Base-by-base conservation (phyloP, 768 basidiomycete genomes). In the Tephrocybe sp. region DNA sequence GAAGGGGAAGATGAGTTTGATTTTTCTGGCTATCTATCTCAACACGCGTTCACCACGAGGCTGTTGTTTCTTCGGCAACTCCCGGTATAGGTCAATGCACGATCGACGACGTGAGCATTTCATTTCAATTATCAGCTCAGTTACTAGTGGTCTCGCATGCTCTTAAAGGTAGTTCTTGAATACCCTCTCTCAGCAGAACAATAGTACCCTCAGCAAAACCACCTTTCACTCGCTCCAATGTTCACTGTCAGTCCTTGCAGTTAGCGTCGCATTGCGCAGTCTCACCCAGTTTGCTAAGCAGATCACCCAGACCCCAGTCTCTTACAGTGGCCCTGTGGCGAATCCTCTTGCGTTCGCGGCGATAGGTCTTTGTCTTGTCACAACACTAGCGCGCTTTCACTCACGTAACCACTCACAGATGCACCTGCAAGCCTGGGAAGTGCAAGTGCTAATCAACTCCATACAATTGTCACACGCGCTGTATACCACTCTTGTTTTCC, bases 381-480 rank as follows among this genome's bases (percentile, higher is more conserved):
- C 53, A 3, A 36, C 47, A 13, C 22, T 28, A 13, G 19, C 24
- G 9, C 41, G 12, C 28, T 21, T 18, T 27, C 8, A 41, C 12
- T 37, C 38, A 53, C 52, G 47, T 49, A 11, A n/a, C 13, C 0
- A 24, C 26, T 13, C 27, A 19, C 50, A 86, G 83, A 52, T 87
- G 84, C 73, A 49, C 53, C 22, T 86, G 84, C 77, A 76, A 78
- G 68, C 61, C 80, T 43, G 79, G 75, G 45, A 76, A 78, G 53
- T 85, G 83, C 83, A 84, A 84, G 68, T 87, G 82, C 74, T 82
- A 65, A 77, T n/a, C n/a, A n/a, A n/a, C n/a, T n/a, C n/a, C n/a
- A n/a, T n/a, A n/a, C n/a, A n/a, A n/a, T n/a, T n/a, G n/a, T n/a
- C n/a, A n/a, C n/a, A n/a, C n/a, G n/a, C n/a, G n/a, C n/a, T n/a